phyloP scores from a whole-genome alignment of 1,139 yeast genomes.

The Candida glucosophila region DNA sequence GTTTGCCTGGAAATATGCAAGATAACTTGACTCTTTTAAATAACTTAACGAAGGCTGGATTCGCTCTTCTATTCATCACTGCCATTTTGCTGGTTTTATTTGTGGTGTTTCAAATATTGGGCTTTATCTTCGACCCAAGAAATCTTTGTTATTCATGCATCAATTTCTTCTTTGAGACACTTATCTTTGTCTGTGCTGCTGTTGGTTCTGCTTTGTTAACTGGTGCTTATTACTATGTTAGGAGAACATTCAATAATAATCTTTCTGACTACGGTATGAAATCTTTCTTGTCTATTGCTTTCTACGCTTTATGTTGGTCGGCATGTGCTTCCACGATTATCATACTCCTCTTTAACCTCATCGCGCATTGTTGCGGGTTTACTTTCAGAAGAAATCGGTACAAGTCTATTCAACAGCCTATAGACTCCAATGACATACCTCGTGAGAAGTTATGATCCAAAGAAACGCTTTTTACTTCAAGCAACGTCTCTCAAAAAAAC shows the following conservation, averaged over 20 bases:
- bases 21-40: slow-evolving; percentile 23
- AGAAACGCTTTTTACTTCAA: no score
- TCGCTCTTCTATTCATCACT: slow-evolving; percentile 21
- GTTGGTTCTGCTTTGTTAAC: slow-evolving; percentile 30
- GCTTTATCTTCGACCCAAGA: slow-evolving; percentile 28
- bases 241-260: slow-evolving; percentile 23
- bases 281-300: slow-evolving; percentile 29
- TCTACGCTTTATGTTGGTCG: slow-evolving; percentile 38
- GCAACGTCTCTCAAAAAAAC: no score
- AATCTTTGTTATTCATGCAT: slow-evolving; percentile 31
- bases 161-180: slow-evolving; percentile 27
- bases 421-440: no score
- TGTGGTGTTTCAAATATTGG: slow-evolving; percentile 21
- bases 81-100: slow-evolving; percentile 21
- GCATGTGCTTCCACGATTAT: slow-evolving; percentile 30
- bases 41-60: slow-evolving; percentile 16
- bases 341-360: slow-evolving; percentile 23
- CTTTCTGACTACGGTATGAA: slow-evolving; percentile 25
- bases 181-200: slow-evolving; percentile 22
- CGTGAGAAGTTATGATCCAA: no score
- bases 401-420: background rate
- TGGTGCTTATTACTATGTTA: slow-evolving; percentile 21
- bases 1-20: slow-evolving; percentile 31
- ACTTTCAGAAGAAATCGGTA: slow-evolving; percentile 17
- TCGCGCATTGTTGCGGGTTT: slow-evolving; percentile 39